Conservation (phyloP, 1,284 basidiomycete species). For the Rhodotorula mucilaginosa region DNA sequence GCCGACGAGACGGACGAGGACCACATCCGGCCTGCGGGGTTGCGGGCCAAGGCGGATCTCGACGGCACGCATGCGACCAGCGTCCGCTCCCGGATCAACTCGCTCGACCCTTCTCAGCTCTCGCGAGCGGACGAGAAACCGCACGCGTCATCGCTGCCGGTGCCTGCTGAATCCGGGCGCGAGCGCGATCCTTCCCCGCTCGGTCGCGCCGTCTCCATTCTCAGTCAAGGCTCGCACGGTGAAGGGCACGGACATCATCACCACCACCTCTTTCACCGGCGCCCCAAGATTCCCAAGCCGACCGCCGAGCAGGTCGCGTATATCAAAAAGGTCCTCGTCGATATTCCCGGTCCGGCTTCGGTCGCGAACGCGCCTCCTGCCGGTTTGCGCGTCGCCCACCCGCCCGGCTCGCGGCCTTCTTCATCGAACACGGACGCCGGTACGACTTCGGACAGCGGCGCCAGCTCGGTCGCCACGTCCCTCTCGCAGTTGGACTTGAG, state of each 20-base stretch:
- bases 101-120: constrained; percentile 31
- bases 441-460: constrained; percentile 2
- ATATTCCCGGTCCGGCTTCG: constrained; percentile 36
- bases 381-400: constrained; percentile 40
- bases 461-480: constrained; percentile 21
- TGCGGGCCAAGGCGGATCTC: not conserved
- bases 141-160: constrained; percentile 1
- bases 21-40: constrained; percentile 1
- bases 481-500: constrained; percentile 24
- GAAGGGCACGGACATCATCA: constrained; percentile 8
- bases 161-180: not conserved
- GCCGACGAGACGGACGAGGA: constrained; percentile 40
- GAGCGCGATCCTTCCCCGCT: constrained; percentile 35
- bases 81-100: constrained; percentile 19
- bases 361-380: constrained; percentile 10
- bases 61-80: not conserved
- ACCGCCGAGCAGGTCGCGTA: constrained; percentile 42
- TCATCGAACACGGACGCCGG: constrained; percentile 5
- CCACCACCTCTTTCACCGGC: constrained; percentile 11
- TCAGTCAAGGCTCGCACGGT: constrained; percentile 14
- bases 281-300: constrained; percentile 39
- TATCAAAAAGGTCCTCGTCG: constrained; percentile 41
- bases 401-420: constrained; percentile 20
- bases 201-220: constrained; percentile 23
- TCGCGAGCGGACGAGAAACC: constrained; percentile 3